Conservation (phyloP, 2,329 filamentous ascomycete genomes). For the Trichoderma aggressivum region DNA sequence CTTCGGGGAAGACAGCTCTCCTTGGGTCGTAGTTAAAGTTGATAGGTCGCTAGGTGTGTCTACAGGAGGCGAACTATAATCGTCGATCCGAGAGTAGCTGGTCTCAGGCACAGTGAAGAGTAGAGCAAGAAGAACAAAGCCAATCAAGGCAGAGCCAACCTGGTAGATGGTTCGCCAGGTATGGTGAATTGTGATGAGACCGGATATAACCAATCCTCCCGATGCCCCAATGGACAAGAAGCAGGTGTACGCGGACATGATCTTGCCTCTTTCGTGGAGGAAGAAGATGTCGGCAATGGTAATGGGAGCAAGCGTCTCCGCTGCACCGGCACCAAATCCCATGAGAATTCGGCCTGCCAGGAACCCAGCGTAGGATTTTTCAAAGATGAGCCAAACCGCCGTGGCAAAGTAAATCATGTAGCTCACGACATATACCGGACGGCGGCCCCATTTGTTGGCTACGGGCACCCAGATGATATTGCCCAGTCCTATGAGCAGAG, state of each 20-base stretch:
- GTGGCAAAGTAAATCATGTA: constrained; percentile 42
- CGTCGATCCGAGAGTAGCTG: constrained; percentile 38
- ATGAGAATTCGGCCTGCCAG: constrained; percentile 48
- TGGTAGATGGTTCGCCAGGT: constrained; percentile 52
- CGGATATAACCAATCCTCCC: constrained; percentile 42
- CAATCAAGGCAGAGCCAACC: constrained; percentile 49
- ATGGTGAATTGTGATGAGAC: constrained; percentile 47
- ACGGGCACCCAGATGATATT: constrained; percentile 47
- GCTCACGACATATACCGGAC: constrained; percentile 42
- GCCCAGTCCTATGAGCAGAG: constrained; percentile 47
- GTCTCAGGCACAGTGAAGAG: constrained; percentile 56
- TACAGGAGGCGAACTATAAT: constrained; percentile 6
- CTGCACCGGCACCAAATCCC: constrained; percentile 52
- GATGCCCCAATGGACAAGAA: constrained; percentile 42
- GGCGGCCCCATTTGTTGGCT: constrained; percentile 44
- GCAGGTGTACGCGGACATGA: constrained; percentile 47
- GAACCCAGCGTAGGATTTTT: constrained; percentile 39
- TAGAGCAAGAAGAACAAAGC: constrained; percentile 44
- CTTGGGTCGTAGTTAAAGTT: constrained; percentile 16
- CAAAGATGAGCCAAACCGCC: constrained; percentile 43
- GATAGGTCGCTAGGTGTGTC: background rate
- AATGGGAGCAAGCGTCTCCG: constrained; percentile 49
- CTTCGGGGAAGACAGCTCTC: background rate
- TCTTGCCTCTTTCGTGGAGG: constrained; percentile 50
- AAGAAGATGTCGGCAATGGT: constrained; percentile 56